Evolutionary conservation across 2,329 filamentous ascomycete species (phyloP), one percentile per base, ranked within the genome.

Genomic region (Colletotrichum tropicale): DNA sequence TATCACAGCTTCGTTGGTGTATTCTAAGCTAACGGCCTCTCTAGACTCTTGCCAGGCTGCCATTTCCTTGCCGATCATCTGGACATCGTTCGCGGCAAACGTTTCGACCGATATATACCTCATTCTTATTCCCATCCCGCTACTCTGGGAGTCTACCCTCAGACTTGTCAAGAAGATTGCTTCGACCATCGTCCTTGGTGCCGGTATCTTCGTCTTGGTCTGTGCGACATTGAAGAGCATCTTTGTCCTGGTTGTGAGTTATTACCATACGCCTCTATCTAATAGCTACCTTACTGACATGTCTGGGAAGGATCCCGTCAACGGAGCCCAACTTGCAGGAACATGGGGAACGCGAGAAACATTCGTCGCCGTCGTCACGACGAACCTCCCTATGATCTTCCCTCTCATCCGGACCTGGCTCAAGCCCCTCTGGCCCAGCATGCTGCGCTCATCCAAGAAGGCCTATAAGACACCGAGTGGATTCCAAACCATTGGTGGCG

Each of bases 91-190:
- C 36, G 82, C 85, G 5, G 82, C 89, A 75, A 92, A 92, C 77
- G 86, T 91, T 4, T 78, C 83, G 2, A 93, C 91, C 5, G 91
- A 93, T 77, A 67, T 91, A 1, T 92, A 92, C 77, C 84, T 92
- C 10, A 88, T 92, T 71, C 86, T 87, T 32, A 91, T 92, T 48
- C 90, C 90, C 0, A 83, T 91, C 6, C 90, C 90, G 2, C 89
- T 91, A 82, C 82, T 86, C 2, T 87, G 84, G 82, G 80, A 81
- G 67, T 83, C 84, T 6, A 83, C 77, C 9, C 80, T 87, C 77
- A 82, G 80, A 10, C 79, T 80, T 13, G 48, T 77, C 7, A 86
- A 86, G 76, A 88, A 87, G 74, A 77, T 83, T 16, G 84, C 82
- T 0, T 82, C 83, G 3, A 85, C 81, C 1, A 75, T 85, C 16